Percentiles rank a stretch among this genome's conserved stretches.
Conservation (phyloP, 2,329 filamentous ascomycete genomes). For the Cercospora sp. region DNA sequence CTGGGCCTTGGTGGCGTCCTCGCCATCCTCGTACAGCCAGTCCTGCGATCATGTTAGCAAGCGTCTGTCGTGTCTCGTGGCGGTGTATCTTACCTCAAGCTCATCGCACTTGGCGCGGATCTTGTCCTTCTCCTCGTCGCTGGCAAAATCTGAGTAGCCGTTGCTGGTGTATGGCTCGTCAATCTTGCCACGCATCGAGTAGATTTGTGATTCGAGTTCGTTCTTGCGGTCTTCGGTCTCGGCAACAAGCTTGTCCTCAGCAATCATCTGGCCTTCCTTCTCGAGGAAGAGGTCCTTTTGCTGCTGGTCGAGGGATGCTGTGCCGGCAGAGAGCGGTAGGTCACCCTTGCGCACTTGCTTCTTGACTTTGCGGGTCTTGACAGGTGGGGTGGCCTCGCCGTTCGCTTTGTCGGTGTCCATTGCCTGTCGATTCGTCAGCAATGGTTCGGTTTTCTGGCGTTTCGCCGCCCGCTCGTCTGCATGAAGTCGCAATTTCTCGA, state of each 20-base stretch:
- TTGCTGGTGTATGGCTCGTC: constrained; percentile 71
- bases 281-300: constrained; percentile 70
- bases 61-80: not conserved
- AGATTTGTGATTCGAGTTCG: constrained; percentile 96
- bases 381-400: constrained; percentile 42
- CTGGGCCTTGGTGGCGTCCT: constrained; percentile 88
- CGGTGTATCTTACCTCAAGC: constrained; percentile 69
- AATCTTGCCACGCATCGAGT: constrained; percentile 93
- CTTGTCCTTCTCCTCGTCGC: constrained; percentile 87
- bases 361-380: constrained; percentile 94
- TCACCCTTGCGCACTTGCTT: constrained; percentile 99
- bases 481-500: constrained; percentile 19
- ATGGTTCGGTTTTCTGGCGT: constrained; percentile 31
- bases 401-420: constrained; percentile 81
- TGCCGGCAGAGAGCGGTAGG: constrained; percentile 80
- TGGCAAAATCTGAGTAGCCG: constrained; percentile 70
- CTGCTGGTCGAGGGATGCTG: constrained; percentile 71
- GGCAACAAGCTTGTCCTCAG: constrained; percentile 97
- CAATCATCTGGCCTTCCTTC: constrained; percentile 86
- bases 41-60: constrained; percentile 59
- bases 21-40: constrained; percentile 97
- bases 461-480: constrained; percentile 28
- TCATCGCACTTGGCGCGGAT: constrained; percentile 79
- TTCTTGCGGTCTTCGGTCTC: constrained; percentile 99
- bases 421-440: constrained; percentile 55